Conservation (phyloP, 305 asterid species). For the Solanum aculeatissimum region DNA sequence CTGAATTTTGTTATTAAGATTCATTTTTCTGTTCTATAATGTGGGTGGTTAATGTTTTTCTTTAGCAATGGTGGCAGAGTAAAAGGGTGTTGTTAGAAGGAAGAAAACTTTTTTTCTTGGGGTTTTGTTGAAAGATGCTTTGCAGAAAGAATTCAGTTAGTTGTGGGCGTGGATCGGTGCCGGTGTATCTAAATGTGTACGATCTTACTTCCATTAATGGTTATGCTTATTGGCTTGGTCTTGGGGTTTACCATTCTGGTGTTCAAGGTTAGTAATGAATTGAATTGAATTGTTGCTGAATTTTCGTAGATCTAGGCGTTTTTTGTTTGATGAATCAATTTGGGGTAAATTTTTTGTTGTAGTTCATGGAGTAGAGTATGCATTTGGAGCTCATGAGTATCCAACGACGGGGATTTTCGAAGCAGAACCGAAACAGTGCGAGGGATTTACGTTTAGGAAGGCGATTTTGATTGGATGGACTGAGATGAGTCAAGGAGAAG, state of each 20-base stretch:
- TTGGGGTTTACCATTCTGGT: constrained; percentile 84
- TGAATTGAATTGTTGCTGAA: background rate
- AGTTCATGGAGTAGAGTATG: constrained; percentile 74
- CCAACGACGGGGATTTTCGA: constrained; percentile 65
- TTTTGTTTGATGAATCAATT: background rate
- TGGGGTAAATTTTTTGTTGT: background rate
- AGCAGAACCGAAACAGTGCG: constrained; percentile 53
- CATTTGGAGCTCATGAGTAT: constrained; percentile 62
- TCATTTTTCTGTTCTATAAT: background rate
- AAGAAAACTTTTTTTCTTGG: background rate
- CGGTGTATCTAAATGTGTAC: constrained; percentile 65
- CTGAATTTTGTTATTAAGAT: background rate
- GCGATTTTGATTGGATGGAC: constrained; percentile 63
- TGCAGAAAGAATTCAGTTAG: constrained; percentile 52
- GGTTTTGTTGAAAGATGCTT: constrained; percentile 21
- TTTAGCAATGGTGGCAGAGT: background rate
- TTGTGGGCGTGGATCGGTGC: constrained; percentile 40
- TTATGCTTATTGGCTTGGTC: constrained; percentile 81
- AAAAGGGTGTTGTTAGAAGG: background rate
- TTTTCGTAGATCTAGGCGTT: background rate
- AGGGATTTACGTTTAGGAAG: constrained; percentile 57
- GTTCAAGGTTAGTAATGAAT: constrained; percentile 41
- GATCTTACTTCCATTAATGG: constrained; percentile 67
- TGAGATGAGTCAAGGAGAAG: constrained; percentile 27
- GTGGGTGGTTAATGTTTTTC: background rate